Percentiles rank a stretch among this genome's conserved stretches.
Evolutionary conservation across 164 flowering plant genomes (phyloP).

Genomic region (Vitis cinerea): DNA sequence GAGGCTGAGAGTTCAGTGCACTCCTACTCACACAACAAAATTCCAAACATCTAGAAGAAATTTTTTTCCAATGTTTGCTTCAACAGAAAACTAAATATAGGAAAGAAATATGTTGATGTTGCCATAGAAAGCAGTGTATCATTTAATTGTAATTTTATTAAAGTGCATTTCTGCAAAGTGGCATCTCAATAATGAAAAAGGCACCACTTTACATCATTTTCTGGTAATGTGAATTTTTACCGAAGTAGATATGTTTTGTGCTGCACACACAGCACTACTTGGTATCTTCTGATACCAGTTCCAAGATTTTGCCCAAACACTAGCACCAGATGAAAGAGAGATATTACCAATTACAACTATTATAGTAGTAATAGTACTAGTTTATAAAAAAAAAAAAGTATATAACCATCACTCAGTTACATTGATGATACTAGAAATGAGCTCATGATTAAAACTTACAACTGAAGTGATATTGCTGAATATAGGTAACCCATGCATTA

Average conservation of each 20-base stretch:
- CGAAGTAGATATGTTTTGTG: too few species aligned
- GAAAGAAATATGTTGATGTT: neutral
- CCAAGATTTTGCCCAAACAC: too few species aligned
- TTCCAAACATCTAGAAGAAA: neutral
- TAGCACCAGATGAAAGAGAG: neutral
- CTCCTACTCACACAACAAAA: too few species aligned
- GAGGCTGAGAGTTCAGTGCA: too few species aligned
- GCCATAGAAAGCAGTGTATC: neutral
- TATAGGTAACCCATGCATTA: slow-evolving; percentile 71
- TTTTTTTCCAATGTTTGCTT: neutral
- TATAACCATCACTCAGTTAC: neutral
- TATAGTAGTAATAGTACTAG: neutral
- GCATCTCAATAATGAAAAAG: neutral
- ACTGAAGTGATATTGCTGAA: slow-evolving; percentile 63
- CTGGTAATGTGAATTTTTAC: too few species aligned
- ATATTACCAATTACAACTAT: neutral
- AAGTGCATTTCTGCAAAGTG: neutral
- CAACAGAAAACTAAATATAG: neutral
- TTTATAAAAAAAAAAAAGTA: neutral
- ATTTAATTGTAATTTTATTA: neutral
- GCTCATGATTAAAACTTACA: slow-evolving; percentile 47
- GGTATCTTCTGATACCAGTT: too few species aligned
- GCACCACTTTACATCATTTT: neutral
- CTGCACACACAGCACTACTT: too few species aligned
- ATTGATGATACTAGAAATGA: neutral